phyloP scores from a whole-genome alignment of 2,329 filamentous ascomycete species.

The Neonectria magnoliae region DNA sequence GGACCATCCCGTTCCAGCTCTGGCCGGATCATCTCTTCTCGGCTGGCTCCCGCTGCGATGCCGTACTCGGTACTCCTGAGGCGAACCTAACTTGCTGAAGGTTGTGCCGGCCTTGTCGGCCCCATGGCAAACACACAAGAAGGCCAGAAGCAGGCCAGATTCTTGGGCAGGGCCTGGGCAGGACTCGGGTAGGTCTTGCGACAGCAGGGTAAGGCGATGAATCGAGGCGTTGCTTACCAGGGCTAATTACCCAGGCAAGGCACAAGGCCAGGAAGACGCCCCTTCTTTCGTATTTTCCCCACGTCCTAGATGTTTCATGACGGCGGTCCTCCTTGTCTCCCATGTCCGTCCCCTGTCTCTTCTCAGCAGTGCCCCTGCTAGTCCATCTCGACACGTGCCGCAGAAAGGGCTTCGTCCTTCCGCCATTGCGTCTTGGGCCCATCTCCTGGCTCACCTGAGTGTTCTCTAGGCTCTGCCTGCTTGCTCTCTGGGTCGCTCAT shows the following conservation, averaged over 20 bases:
- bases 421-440: not conserved
- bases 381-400: slow-evolving; percentile 33
- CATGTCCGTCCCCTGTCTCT: slow-evolving; percentile 22
- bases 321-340: slow-evolving; percentile 30
- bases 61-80: not conserved
- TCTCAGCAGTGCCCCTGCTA: slow-evolving; percentile 16
- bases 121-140: slow-evolving; percentile 3
- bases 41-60: slow-evolving; percentile 15
- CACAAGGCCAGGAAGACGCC: slow-evolving; percentile 13
- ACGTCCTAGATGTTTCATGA: slow-evolving; percentile 43
- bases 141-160: not conserved
- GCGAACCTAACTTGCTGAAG: slow-evolving; percentile 3
- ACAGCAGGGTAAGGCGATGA: not conserved
- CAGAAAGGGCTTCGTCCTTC: slow-evolving; percentile 32
- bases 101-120: slow-evolving; percentile 4
- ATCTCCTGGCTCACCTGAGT: slow-evolving; percentile 1
- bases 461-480: not conserved
- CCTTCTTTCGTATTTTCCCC: slow-evolving; percentile 44
- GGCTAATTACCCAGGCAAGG: slow-evolving; percentile 15
- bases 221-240: slow-evolving; percentile 5
- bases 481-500: not conserved
- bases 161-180: not conserved
- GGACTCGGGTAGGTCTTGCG: not conserved
- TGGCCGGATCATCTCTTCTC: slow-evolving; percentile 30
- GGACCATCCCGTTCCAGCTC: slow-evolving; percentile 37